Base-by-base conservation (phyloP, 2,329 filamentous ascomycete genomes). In the Peltaster fructicola region DNA sequence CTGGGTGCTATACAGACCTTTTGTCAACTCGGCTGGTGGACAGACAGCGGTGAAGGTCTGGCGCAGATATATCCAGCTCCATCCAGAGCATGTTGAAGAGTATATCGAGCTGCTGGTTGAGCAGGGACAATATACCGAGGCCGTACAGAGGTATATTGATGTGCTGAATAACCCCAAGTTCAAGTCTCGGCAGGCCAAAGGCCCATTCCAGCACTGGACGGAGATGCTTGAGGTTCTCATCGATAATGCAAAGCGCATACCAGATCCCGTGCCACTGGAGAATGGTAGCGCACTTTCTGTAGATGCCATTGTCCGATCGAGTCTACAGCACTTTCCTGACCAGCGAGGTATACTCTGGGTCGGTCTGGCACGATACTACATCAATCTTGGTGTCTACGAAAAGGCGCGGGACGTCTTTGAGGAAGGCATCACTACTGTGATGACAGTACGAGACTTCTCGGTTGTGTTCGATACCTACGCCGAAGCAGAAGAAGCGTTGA, bases 361-460 rank as follows among this genome's bases (percentile, higher is more conserved):
- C 24, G 85, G 85, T 7, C 56, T 98, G 25, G 88, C 88, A 20
- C 88, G 85, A 3, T 98, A 95, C 53, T 95, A 85, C 81, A 91
- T 90, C 47, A 80, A 81, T 30, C 73, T 73, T 47, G 84, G 84
- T 21, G 82, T 77, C 44, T 95, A 93, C 44, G 90, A 95, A 54
- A 74, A 75, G 32, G 84, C 88, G 8, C 65, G 90, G 36, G 88
- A 98, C 49, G 65, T 90, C 3, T 95, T 92, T 37, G 88, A 98
- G 52, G 84, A 95, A 51, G 90, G 80, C 21, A 80, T 95, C 37
- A 92, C 81, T 7, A 95, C 85, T 2, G 90, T 93, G 34, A 95
- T 95, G 85, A 98, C 88, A 2, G 84, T 98, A 21, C 74, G 88
- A 28, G 88, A 98, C 53, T 98, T 98, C 45, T 90, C 84, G 1